Base-by-base conservation (phyloP, 768 basidiomycete genomes). In the Mycena polygramma region DNA sequence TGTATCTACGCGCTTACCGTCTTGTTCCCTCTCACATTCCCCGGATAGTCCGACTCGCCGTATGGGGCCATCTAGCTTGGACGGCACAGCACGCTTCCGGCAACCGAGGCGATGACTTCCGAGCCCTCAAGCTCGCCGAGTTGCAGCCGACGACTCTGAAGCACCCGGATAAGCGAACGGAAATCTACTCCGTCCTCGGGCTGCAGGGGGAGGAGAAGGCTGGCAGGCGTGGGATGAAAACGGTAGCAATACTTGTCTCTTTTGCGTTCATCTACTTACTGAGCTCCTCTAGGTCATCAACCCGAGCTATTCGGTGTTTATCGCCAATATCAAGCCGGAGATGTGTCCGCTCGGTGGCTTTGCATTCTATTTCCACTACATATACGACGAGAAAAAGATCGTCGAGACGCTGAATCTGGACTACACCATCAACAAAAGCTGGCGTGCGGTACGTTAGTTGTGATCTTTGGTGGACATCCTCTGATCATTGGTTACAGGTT, bases 31-130 rank as follows among this genome's bases (percentile, higher is more conserved):
- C 10, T 9, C 43, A 11, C 43, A 11, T 52, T 26, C 24, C n/a
- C n/a, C n/a, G n/a, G n/a, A 14, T 15, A 78, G 77, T 79, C 8
- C 61, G 69, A 14, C 63, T 73, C 3, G 61, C 68, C 8, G 68
- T 80, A 24, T 75, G 72, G 53, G 77, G 79, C 0, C 79, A 80
- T 57, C 75, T 80, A 13, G 67, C 76, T 10, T 81, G 79, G 78
- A 77, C 75, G 10, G 59, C 65, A 6, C 77, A 79, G 65, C 67
- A 78, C 66, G 78, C 78, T n/a, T 71, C 68, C 17, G 79, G 80
- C 13, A 81, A 80, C 46, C 75, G 77, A 17, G 79, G 80, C 20
- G 78, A 81, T 57, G 79, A 79, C 49, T 70, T 81, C 35, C 73
- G 75, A 5, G 70, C 75, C 0, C 72, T 80, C 7, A 72, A 69